These are phyloP conservation scores for Schizochytrium sp. DNA, from an alignment of 108 stramenopile species.

Conservation along the genomic window DNA sequence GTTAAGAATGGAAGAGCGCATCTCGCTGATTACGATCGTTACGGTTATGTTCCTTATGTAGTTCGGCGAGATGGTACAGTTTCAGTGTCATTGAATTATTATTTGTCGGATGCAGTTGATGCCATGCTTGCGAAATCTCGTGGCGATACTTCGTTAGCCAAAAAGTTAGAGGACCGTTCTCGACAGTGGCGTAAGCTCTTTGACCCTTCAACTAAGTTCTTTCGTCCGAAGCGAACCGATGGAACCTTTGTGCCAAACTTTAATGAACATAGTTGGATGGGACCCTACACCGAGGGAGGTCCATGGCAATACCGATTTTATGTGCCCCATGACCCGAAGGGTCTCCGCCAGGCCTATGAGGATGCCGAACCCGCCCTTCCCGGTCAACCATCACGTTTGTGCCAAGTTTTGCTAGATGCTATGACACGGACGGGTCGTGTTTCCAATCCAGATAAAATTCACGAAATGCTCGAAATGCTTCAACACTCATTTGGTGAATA, in stretches of 20 bases:
- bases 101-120: constrained; percentile 62
- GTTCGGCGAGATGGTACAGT: constrained; percentile 3
- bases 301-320: constrained; percentile 70
- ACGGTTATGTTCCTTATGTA: constrained; percentile 62
- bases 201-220: constrained; percentile 45
- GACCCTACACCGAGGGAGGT: constrained; percentile 66
- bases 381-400: not conserved
- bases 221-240: constrained; percentile 29
- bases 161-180: constrained; percentile 38
- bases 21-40: constrained; percentile 56
- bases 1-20: constrained; percentile 2
- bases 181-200: not conserved
- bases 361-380: not conserved
- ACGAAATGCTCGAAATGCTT: constrained; percentile 70
- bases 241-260: not conserved
- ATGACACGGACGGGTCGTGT: not conserved
- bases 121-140: constrained; percentile 29
- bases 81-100: constrained; percentile 64
- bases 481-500: constrained; percentile 68
- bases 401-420: not conserved
- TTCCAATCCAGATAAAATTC: constrained; percentile 48
- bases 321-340: constrained; percentile 45
- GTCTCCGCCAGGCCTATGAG: constrained; percentile 51
- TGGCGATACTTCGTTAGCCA: not conserved
- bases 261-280: constrained; percentile 52